A percentile compares a stretch with the other conserved stretches of the same genome.
phyloP scores from a whole-genome alignment of 495 filamentous ascomycete species.

The Aspergillus panamensis region DNA sequence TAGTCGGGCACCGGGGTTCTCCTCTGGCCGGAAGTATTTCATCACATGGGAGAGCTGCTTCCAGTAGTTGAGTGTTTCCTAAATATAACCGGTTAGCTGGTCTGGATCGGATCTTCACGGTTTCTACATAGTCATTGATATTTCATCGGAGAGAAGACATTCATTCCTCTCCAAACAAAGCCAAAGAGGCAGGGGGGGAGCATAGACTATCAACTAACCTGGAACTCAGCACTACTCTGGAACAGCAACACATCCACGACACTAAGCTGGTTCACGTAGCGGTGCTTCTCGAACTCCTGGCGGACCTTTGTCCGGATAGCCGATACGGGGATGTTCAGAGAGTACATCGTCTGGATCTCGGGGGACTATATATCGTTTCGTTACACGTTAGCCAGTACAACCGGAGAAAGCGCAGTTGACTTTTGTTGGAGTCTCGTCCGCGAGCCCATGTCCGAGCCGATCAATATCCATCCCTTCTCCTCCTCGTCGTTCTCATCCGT shows the following conservation, averaged over 20 bases:
- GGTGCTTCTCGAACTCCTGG: slow-evolving; percentile 95
- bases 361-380: slow-evolving; percentile 62
- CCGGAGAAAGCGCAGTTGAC: no score
- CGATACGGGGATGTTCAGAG: slow-evolving; percentile 81
- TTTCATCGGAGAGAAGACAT: no score
- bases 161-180: no score
- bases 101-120: background rate
- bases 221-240: slow-evolving; percentile 85
- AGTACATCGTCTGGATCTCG: slow-evolving; percentile 95
- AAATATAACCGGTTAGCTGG: background rate
- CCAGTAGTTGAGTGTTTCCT: slow-evolving; percentile 99
- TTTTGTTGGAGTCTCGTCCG: no score
- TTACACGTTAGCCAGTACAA: background rate
- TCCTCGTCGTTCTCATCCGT: no score
- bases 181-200: no score
- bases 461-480: no score
- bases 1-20: slow-evolving; percentile 72
- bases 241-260: slow-evolving; percentile 86
- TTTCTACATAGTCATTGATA: no score
- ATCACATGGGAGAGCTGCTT: slow-evolving; percentile 94
- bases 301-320: slow-evolving; percentile 88
- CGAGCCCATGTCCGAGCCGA: no score
- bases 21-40: slow-evolving; percentile 92
- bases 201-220: slow-evolving; percentile 46
- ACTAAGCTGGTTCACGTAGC: slow-evolving; percentile 83